Conservation (phyloP, 352 stramenopile species). For the Phytophthora tentaculata region DNA sequence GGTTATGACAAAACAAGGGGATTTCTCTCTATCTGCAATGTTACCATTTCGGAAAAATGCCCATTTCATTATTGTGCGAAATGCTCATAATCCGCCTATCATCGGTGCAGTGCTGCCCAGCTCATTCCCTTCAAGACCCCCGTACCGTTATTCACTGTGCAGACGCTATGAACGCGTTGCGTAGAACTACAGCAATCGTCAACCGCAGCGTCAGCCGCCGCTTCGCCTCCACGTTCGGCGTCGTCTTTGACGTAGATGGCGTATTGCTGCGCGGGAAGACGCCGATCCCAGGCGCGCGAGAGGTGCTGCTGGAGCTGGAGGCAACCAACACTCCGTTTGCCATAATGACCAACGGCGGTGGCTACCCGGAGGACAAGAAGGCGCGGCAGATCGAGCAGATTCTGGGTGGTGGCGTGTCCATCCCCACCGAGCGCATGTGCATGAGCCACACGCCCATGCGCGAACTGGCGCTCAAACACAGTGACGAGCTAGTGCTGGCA, state of each 20-base stretch:
- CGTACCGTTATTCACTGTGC: no score
- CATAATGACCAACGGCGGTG: constrained; percentile 89
- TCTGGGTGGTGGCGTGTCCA: constrained; percentile 59
- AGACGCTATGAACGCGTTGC: constrained; percentile 33
- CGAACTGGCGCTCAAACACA: constrained; percentile 62
- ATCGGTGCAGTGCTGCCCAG: no score
- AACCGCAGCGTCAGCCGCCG: constrained; percentile 1
- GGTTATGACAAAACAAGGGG: no score
- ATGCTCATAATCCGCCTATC: no score
- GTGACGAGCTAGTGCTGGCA: constrained; percentile 76
- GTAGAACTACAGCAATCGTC: constrained; percentile 10
- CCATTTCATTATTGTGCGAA: no score
- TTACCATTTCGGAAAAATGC: no score
- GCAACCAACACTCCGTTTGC: constrained; percentile 69
- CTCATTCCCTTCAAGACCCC: no score
- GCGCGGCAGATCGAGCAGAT: constrained; percentile 74
- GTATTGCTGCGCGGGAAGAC: constrained; percentile 80
- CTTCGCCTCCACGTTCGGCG: constrained; percentile 64
- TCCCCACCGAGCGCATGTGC: constrained; percentile 54
- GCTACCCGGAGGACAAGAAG: constrained; percentile 83
- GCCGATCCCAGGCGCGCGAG: constrained; percentile 67
- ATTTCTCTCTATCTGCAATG: no score
- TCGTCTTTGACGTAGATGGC: constrained; percentile 87
- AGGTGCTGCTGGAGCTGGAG: constrained; percentile 75
- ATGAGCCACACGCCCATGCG: constrained; percentile 89